Conservation (phyloP, 1,284 basidiomycete species). For the Malassezia dermatis region DNA sequence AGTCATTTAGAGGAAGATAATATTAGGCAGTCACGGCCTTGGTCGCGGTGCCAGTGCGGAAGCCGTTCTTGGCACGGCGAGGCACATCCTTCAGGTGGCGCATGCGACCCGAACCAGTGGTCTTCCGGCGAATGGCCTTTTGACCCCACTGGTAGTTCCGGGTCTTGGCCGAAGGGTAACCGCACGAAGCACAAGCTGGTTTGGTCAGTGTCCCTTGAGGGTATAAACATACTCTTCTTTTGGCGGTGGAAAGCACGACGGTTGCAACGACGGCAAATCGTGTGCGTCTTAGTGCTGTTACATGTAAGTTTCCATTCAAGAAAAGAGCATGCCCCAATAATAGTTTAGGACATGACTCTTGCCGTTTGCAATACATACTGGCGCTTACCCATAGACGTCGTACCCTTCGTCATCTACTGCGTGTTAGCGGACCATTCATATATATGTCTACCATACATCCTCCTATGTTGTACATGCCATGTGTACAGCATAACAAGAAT, state of each 20-base stretch:
- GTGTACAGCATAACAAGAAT: not conserved
- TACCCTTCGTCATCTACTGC: conserved; percentile 46
- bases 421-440: conserved; percentile 5
- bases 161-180: conserved; percentile 88
- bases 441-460: not conserved
- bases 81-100: conserved; percentile 66
- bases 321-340: not conserved
- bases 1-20: not conserved
- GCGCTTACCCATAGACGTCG: conserved; percentile 48
- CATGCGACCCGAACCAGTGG: conserved; percentile 92
- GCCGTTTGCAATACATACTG: conserved; percentile 38
- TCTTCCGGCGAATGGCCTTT: conserved; percentile 99
- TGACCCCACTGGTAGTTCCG: conserved; percentile 94
- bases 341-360: not conserved
- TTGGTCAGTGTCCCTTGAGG: conserved; percentile 1
- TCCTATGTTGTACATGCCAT: not conserved
- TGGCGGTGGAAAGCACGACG: conserved; percentile 88
- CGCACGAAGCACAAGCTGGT: conserved; percentile 83
- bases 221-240: conserved; percentile 62
- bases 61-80: conserved; percentile 70
- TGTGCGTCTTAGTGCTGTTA: conserved; percentile 95
- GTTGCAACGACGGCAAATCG: conserved; percentile 69
- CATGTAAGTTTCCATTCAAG: conserved; percentile 2
- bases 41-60: conserved; percentile 51
- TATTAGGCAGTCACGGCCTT: conserved; percentile 25